Percentiles rank a stretch among this genome's conserved stretches.
phyloP scores from a whole-genome alignment of 352 stramenopile species.

The Aphanomyces astaci region DNA sequence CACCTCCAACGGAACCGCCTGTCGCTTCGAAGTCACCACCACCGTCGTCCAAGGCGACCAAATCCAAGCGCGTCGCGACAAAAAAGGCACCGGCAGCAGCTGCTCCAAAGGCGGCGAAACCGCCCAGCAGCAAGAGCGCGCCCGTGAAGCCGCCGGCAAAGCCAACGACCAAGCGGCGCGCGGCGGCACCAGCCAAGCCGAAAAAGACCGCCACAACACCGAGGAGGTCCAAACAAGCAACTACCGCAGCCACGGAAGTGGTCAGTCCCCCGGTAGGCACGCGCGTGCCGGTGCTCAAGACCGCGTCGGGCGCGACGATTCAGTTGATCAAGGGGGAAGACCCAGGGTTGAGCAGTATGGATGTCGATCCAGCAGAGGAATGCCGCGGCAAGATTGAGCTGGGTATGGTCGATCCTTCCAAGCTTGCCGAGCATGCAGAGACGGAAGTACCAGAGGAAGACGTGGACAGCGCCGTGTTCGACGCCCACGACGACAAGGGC shows the following conservation, averaged over 20 bases:
- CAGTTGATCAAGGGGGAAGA: slow-evolving; percentile 11
- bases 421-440: neutral
- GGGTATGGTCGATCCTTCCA: neutral
- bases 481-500: slow-evolving; percentile 8
- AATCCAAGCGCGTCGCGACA: neutral
- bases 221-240: slow-evolving; percentile 1
- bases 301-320: neutral
- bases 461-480: neutral
- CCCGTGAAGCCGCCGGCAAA: neutral
- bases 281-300: neutral
- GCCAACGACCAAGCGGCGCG: neutral
- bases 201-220: neutral
- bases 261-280: neutral
- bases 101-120: neutral
- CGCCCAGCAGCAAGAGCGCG: neutral
- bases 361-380: neutral
- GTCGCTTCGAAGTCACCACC: neutral
- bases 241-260: neutral
- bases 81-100: neutral
- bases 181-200: neutral
- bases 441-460: neutral
- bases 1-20: neutral
- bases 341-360: neutral
- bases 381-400: slow-evolving; percentile 3
- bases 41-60: neutral